Base-by-base conservation (phyloP, 352 stramenopile species). In the Phytopythium vexans region DNA sequence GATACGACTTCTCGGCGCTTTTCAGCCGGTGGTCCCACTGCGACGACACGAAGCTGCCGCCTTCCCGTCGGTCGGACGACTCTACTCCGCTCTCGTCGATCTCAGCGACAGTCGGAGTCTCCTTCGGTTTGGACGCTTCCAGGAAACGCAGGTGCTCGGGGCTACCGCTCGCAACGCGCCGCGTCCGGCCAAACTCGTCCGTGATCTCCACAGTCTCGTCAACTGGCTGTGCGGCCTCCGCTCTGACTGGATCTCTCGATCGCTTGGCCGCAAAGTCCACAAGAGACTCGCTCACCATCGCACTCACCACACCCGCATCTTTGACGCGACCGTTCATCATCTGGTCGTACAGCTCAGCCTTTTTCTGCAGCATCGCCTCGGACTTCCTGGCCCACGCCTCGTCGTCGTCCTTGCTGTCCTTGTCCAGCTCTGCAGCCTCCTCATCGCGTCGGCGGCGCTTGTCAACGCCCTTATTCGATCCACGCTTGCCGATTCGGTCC, bases 11-110 rank as follows among this genome's bases (percentile, higher is more conserved):
- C 51, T 94, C 83, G 1, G 55, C 40, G 21, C 36, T 52, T 32
- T 86, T 88, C 14, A 94, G 63, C 10, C 73, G 78, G 52, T 86
- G 82, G 43, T 94, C 83, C 83, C 83, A 94, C 41, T 92, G 83
- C 8, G 83, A 92, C 9, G 80, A 69, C 15, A 94, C 83, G 60
- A 88, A 94, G 44, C 81, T 86, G 21, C 80, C 71, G 3, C 51
- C 49, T 6, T 21, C 34, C 6, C 10, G 38, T n/a, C 14, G 9
- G 12, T n/a, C 8, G 16, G 38, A 3, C 10, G n/a, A 5, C 8
- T 14, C 33, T 10, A 43, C 48, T 16, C 44, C 42, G 2, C 40
- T 48, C 6, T 10, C 45, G 6, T 42, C 39, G 8, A n/a, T 21
- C 49, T 66, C 54, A 31, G 47, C 16, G 14, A 27, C 6, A 4